Conservation (phyloP, 2,329 filamentous ascomycete genomes). For the Venturia nashicola region DNA sequence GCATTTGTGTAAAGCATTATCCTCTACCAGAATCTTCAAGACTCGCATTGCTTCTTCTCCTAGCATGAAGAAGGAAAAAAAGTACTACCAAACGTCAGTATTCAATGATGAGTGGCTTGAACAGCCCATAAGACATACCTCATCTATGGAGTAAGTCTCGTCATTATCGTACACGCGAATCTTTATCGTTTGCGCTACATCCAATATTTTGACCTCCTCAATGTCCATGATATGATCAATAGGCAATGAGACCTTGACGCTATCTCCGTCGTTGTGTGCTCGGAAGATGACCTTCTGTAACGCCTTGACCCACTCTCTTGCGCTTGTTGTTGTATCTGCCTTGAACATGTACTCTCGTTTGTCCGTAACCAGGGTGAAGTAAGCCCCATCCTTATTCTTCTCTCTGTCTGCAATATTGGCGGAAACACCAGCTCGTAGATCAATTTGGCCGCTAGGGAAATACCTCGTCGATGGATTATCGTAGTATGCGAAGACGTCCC, state of each 20-base stretch:
- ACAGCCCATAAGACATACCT: slow-evolving; percentile 41
- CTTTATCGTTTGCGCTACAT: slow-evolving; percentile 88
- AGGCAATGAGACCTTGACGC: slow-evolving; percentile 87
- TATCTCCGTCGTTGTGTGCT: slow-evolving; percentile 91
- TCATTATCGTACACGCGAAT: slow-evolving; percentile 86
- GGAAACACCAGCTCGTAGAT: slow-evolving; percentile 82
- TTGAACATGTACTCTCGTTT: slow-evolving; percentile 76
- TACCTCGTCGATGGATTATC: slow-evolving; percentile 73
- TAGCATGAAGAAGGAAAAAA: slow-evolving; percentile 87
- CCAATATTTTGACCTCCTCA: slow-evolving; percentile 80
- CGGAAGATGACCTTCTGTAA: slow-evolving; percentile 91
- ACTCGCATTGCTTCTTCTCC: slow-evolving; percentile 74
- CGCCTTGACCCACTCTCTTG: slow-evolving; percentile 92
- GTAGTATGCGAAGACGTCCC: slow-evolving; percentile 85
- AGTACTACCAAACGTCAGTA: slow-evolving; percentile 48
- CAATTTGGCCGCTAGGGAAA: slow-evolving; percentile 84
- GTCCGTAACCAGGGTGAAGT: slow-evolving; percentile 73
- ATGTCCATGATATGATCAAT: slow-evolving; percentile 84
- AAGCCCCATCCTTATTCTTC: slow-evolving; percentile 55
- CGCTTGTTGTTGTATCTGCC: slow-evolving; percentile 76
- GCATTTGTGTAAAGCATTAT: slow-evolving; percentile 34
- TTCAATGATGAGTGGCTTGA: background rate
- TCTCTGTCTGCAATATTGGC: slow-evolving; percentile 67
- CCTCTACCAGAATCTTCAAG: slow-evolving; percentile 59
- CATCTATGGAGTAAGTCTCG: slow-evolving; percentile 89